A percentile compares a stretch with the other conserved stretches of the same genome.
Evolutionary conservation across 257 asterid genomes (phyloP).

Genomic region (Oldenlandia corymbosa): DNA sequence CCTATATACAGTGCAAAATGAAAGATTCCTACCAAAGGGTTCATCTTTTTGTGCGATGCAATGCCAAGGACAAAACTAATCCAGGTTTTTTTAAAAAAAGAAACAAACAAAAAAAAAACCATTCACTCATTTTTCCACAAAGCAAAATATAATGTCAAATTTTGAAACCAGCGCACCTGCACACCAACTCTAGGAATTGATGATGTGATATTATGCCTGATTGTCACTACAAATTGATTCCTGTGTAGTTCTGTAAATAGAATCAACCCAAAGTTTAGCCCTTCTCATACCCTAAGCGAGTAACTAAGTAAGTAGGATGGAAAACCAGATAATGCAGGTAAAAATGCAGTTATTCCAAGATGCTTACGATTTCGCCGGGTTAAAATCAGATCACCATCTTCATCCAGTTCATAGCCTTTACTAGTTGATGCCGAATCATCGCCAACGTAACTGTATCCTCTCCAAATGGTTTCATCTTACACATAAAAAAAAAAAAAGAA

Average conservation of each 20-base stretch:
- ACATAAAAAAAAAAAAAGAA: constrained; percentile 12
- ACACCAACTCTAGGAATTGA: constrained; percentile 89
- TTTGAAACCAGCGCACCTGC: constrained; percentile 49
- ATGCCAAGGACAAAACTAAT: background rate
- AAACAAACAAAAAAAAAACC: too few relatives aligned
- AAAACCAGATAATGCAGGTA: too few relatives aligned
- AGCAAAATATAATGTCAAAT: too few relatives aligned
- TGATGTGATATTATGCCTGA: constrained; percentile 85
- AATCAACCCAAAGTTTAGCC: background rate
- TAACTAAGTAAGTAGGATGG: background rate
- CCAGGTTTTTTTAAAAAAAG: background rate
- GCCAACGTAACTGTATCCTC: constrained; percentile 2
- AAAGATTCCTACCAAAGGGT: background rate
- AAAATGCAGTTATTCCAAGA: background rate
- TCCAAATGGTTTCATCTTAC: constrained; percentile 33
- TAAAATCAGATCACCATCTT: constrained; percentile 80
- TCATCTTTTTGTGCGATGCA: background rate
- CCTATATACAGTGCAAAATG: too few relatives aligned
- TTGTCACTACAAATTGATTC: constrained; percentile 45
- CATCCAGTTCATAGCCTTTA: constrained; percentile 54
- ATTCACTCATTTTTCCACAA: too few relatives aligned
- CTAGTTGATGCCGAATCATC: constrained; percentile 19
- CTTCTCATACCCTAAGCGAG: background rate
- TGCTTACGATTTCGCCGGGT: constrained; percentile 53
- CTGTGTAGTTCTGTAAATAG: constrained; percentile 42